Conservation (phyloP, 2,329 filamentous ascomycete species). For the Pezicula neosporulosa region DNA sequence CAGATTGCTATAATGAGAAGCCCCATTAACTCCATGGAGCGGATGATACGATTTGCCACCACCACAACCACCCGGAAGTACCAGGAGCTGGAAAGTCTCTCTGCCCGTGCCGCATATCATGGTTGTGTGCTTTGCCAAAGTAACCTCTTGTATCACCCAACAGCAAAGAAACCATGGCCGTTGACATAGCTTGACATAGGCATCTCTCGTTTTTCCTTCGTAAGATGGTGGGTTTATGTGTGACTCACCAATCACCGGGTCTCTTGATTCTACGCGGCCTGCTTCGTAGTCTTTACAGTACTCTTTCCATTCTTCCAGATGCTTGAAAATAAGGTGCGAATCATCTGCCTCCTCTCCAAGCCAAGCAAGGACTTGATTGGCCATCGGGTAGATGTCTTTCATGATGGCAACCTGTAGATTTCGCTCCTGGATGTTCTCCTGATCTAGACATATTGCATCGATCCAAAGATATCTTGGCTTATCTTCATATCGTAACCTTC, state of each 20-base stretch:
- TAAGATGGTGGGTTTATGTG: not conserved
- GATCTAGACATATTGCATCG: slow-evolving; percentile 5
- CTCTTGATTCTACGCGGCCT: not conserved
- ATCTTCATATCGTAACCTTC: not conserved
- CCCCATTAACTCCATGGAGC: too few relatives aligned
- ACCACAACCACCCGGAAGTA: not conserved
- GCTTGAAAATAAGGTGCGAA: not conserved
- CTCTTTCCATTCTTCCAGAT: not conserved
- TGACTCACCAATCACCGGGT: too few relatives aligned
- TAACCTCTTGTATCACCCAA: too few relatives aligned
- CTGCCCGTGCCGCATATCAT: too few relatives aligned
- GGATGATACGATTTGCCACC: too few relatives aligned
- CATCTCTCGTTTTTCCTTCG: not conserved
- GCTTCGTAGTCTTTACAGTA: not conserved
- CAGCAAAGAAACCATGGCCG: too few relatives aligned
- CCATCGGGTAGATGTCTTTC: slow-evolving; percentile 2
- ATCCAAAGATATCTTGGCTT: slow-evolving; percentile 3
- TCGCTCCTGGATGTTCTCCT: slow-evolving; percentile 4
- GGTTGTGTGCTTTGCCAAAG: too few relatives aligned
- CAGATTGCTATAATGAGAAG: too few relatives aligned
- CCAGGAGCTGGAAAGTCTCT: too few relatives aligned
- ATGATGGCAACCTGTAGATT: slow-evolving; percentile 3
- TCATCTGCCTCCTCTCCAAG: slow-evolving; percentile 1
- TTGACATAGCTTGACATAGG: too few relatives aligned
- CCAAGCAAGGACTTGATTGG: not conserved